Evolutionary conservation across 495 filamentous ascomycete species (phyloP).

Genomic region (Oleoguttula mirabilis): DNA sequence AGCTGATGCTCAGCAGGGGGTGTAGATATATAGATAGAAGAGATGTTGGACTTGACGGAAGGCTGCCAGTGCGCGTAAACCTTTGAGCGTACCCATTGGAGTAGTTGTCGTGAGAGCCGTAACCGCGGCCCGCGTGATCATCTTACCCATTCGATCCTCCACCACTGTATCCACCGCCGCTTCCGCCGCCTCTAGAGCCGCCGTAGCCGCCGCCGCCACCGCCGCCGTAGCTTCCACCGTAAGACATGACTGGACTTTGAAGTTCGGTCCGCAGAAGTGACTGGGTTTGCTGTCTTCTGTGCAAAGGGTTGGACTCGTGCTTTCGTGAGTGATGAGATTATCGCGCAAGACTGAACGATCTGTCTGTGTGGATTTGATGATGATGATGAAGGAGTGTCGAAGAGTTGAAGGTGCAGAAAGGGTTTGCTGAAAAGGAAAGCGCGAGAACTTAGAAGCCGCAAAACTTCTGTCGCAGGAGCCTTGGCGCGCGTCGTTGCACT

Average conservation of each 20-base stretch:
- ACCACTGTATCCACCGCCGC: constrained; percentile 34
- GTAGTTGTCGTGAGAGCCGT: constrained; percentile 19
- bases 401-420: too few species aligned
- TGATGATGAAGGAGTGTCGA: too few species aligned
- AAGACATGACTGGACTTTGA: constrained; percentile 65
- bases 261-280: too few species aligned
- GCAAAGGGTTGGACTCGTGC: too few species aligned
- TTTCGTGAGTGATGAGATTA: too few species aligned
- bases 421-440: too few species aligned
- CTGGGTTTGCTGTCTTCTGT: too few species aligned
- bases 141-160: constrained; percentile 37
- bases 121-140: constrained; percentile 7
- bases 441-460: too few species aligned
- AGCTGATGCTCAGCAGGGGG: constrained; percentile 1
- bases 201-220: constrained; percentile 31
- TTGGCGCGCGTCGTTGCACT: too few species aligned
- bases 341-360: too few species aligned
- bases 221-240: constrained; percentile 54
- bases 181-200: constrained; percentile 39
- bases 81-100: constrained; percentile 33
- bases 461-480: too few species aligned
- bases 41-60: constrained; percentile 12
- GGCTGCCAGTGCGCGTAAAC: constrained; percentile 14
- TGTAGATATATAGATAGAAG: background rate
- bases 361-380: too few species aligned